These are phyloP conservation scores for Papilionanthe hybrid DNA, from an alignment of 116 monocot species.

Conservation along the genomic window DNA sequence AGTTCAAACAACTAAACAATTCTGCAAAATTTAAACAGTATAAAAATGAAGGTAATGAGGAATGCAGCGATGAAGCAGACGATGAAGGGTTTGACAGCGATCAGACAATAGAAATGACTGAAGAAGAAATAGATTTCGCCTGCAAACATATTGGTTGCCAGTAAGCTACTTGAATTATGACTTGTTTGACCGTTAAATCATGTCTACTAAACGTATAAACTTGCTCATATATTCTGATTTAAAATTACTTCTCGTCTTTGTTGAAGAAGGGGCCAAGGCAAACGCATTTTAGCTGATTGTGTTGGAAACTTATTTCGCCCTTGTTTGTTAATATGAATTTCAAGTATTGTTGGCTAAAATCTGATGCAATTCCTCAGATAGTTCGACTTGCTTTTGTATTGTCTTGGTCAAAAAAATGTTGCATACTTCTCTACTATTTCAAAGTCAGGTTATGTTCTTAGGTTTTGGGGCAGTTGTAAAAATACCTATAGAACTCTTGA, in stretches of 20 bases:
- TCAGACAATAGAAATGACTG: constrained; percentile 84
- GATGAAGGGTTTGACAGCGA: constrained; percentile 70
- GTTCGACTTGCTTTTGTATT: no score
- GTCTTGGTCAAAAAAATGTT: no score
- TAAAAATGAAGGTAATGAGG: constrained; percentile 7
- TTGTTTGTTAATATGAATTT: no score
- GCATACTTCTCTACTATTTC: no score
- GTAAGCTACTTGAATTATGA: background rate
- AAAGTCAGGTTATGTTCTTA: no score
- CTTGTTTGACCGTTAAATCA: background rate
- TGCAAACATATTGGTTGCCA: constrained; percentile 32
- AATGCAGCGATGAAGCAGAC: background rate
- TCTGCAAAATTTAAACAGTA: constrained; percentile 13
- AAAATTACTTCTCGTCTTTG: background rate
- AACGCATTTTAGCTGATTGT: no score
- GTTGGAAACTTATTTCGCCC: no score
- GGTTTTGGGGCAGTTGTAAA: no score
- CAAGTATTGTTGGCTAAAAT: no score
- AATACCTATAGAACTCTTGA: no score
- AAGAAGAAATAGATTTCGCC: constrained; percentile 87
- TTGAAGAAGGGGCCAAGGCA: no score
- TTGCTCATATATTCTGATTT: background rate
- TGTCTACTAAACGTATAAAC: background rate
- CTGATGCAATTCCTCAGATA: no score
- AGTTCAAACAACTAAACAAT: constrained; percentile 23